Evolutionary conservation across 2,329 filamentous ascomycete species (phyloP).

Genomic region (Cercospora sp.): DNA sequence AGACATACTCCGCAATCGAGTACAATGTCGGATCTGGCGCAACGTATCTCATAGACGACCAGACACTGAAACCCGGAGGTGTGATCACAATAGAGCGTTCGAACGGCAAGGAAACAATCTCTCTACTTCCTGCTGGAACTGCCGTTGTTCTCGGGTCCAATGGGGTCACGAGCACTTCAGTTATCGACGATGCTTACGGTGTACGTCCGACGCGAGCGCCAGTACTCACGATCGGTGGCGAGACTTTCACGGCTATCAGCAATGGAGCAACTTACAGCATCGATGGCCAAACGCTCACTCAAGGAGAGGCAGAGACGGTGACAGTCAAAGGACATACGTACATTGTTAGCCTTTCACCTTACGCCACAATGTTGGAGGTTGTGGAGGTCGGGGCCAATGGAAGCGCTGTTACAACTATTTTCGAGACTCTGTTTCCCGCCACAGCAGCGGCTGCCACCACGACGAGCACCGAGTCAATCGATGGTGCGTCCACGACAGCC

Average conservation of each 20-base stretch:
- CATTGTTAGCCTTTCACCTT: constrained; percentile 38
- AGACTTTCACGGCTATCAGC: constrained; percentile 36
- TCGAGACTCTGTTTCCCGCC: constrained; percentile 44
- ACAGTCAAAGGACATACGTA: constrained; percentile 33
- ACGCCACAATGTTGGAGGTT: constrained; percentile 43
- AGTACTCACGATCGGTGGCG: constrained; percentile 36
- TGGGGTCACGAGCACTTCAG: constrained; percentile 33
- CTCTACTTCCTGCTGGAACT: constrained; percentile 40
- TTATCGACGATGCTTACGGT: constrained; percentile 29
- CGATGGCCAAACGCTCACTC: constrained; percentile 42
- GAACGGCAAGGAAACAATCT: constrained; percentile 37
- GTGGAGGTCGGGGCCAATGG: constrained; percentile 38
- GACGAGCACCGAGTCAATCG: constrained; percentile 21
- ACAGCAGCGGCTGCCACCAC: constrained; percentile 36
- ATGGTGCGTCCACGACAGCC: constrained; percentile 13
- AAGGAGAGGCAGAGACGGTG: constrained; percentile 38
- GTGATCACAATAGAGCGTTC: constrained; percentile 29
- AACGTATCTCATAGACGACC: constrained; percentile 42
- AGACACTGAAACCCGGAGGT: constrained; percentile 43
- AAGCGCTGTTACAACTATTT: constrained; percentile 35
- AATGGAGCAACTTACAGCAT: constrained; percentile 42
- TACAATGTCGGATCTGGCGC: constrained; percentile 36
- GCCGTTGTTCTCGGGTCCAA: constrained; percentile 22
- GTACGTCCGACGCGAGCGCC: constrained; percentile 34
- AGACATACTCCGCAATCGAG: constrained; percentile 33